phyloP scores from a whole-genome alignment of 305 asterid genomes.

The Striga hermonthica region DNA sequence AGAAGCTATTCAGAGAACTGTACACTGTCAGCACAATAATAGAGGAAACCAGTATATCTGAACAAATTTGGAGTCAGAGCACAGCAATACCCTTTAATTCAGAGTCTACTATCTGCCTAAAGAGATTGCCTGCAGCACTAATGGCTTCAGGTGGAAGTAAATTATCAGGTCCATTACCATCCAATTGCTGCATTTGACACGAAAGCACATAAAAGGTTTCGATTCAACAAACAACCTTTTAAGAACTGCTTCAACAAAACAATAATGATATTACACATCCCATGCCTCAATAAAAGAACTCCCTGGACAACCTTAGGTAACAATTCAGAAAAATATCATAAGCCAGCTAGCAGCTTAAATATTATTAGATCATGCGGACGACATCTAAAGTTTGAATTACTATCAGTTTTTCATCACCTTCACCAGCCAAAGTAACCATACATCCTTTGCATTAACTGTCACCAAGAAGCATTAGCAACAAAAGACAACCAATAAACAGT shows the following conservation, averaged over 20 bases:
- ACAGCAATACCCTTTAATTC: slow-evolving; percentile 65
- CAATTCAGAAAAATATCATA: slow-evolving; percentile 13
- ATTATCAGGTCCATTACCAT: slow-evolving; percentile 44
- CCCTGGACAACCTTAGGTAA: slow-evolving; percentile 3
- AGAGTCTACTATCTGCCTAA: slow-evolving; percentile 75
- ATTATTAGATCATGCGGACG: slow-evolving; percentile 7
- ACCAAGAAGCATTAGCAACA: slow-evolving; percentile 24
- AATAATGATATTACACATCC: not conserved
- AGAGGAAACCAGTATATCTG: slow-evolving; percentile 23
- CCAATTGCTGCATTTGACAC: slow-evolving; percentile 56
- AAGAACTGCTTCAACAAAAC: slow-evolving; percentile 21
- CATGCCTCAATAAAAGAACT: slow-evolving; percentile 4
- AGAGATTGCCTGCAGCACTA: slow-evolving; percentile 75
- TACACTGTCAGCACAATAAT: slow-evolving; percentile 25
- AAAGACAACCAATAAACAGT: slow-evolving; percentile 16
- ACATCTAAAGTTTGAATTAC: not conserved
- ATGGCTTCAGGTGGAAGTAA: slow-evolving; percentile 78
- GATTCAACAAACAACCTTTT: slow-evolving; percentile 21
- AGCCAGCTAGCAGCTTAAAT: slow-evolving; percentile 23
- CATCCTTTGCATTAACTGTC: slow-evolving; percentile 12
- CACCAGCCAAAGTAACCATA: slow-evolving; percentile 5
- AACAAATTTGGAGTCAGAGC: slow-evolving; percentile 23
- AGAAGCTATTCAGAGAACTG: slow-evolving; percentile 56
- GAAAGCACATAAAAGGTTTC: slow-evolving; percentile 26
- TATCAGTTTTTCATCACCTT: not conserved